Percentiles rank a stretch among this genome's conserved stretches.
phyloP scores from a whole-genome alignment of 345 rosid species.

The Xanthoceras sorbifolium region DNA sequence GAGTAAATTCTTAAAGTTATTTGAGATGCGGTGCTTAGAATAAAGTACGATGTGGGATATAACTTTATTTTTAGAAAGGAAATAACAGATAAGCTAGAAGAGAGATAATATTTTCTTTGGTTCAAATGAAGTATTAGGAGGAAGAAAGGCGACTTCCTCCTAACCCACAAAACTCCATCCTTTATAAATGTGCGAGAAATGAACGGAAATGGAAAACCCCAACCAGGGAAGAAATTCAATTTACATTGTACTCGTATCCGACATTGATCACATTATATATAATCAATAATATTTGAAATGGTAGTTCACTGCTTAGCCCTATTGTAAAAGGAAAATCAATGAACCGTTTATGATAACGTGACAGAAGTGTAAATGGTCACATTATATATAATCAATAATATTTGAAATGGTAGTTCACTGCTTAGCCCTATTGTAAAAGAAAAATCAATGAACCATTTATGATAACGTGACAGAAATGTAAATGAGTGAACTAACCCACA shows the following conservation, averaged over 20 bases:
- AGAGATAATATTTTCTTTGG: background rate
- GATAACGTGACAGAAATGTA: background rate
- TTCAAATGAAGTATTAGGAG: background rate
- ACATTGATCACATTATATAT: background rate
- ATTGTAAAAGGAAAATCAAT: background rate
- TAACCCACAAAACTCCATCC: background rate
- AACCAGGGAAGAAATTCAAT: background rate
- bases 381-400: too few species aligned
- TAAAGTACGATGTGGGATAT: background rate
- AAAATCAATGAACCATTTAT: background rate
- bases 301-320: background rate
- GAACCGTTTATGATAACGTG: background rate
- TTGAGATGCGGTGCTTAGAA: background rate
- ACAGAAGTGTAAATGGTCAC: background rate
- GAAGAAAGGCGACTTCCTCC: background rate
- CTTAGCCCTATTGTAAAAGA: background rate
- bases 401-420: background rate
- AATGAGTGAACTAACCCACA: background rate
- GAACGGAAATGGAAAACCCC: background rate
- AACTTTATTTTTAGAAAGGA: background rate
- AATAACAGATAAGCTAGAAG: background rate
- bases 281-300: too few species aligned
- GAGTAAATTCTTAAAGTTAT: background rate
- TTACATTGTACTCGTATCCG: background rate
- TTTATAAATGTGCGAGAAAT: background rate